Conservation (phyloP, 306 rosid genomes). For the Albizia julibrissin region DNA sequence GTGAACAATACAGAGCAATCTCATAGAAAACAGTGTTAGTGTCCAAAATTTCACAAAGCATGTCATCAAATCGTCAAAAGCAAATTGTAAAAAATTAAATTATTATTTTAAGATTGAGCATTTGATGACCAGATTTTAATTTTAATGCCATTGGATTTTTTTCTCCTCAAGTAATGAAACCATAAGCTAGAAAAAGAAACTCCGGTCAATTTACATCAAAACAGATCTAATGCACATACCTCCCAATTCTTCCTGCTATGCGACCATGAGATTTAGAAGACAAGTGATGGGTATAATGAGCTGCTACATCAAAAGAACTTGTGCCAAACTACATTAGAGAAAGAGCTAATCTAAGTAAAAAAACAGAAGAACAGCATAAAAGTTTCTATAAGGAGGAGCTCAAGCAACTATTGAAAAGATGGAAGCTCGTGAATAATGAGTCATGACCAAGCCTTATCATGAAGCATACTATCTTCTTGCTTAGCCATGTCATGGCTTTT, state of each 20-base stretch:
- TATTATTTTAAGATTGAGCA: background rate
- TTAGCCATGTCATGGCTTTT: background rate
- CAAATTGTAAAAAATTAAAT: background rate
- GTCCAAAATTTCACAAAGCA: background rate
- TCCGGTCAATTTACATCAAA: conserved; percentile 14
- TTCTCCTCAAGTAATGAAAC: conserved; percentile 1
- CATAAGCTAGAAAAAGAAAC: conserved; percentile 16
- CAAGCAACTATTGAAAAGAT: conserved; percentile 25
- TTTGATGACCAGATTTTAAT: conserved; percentile 14
- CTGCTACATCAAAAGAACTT: conserved; percentile 72
- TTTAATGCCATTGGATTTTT: background rate
- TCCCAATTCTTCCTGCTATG: conserved; percentile 81
- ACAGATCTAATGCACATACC: conserved; percentile 52
- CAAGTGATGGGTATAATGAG: conserved; percentile 68
- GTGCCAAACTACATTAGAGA: conserved; percentile 72
- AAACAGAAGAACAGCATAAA: conserved; percentile 9
- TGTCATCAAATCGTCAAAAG: background rate
- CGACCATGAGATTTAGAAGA: conserved; percentile 91
- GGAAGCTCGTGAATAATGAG: background rate
- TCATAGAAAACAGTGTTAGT: background rate
- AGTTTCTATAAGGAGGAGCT: conserved; percentile 9
- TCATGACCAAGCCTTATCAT: background rate
- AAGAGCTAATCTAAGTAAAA: conserved; percentile 34
- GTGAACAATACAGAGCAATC: background rate
- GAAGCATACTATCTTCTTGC: background rate